phyloP scores from a whole-genome alignment of 1,284 basidiomycete genomes.

The Naganishia cerealis region DNA sequence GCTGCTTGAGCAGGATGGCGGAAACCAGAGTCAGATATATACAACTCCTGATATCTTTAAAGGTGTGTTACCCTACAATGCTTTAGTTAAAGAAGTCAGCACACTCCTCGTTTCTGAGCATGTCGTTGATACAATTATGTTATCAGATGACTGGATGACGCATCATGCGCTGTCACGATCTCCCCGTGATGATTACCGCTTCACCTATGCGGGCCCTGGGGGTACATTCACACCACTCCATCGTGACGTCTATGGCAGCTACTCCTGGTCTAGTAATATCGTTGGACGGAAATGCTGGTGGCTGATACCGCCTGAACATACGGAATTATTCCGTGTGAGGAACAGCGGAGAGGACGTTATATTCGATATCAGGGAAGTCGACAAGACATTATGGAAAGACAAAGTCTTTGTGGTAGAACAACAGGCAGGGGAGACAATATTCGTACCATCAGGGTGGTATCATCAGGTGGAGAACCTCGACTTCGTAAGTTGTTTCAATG shows the following conservation, averaged over 20 bases:
- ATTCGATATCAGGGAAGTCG: slow-evolving; percentile 51
- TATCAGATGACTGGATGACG: slow-evolving; percentile 60
- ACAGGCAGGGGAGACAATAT: slow-evolving; percentile 55
- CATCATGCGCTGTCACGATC: slow-evolving; percentile 30
- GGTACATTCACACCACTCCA: slow-evolving; percentile 57
- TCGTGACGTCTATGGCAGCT: slow-evolving; percentile 61
- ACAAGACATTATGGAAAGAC: slow-evolving; percentile 39
- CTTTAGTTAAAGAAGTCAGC: neutral
- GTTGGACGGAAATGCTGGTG: slow-evolving; percentile 60
- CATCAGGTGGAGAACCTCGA: slow-evolving; percentile 54
- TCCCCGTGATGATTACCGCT: slow-evolving; percentile 45
- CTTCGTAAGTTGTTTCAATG: slow-evolving; percentile 41
- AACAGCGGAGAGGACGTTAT: slow-evolving; percentile 40
- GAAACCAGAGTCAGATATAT: slow-evolving; percentile 53
- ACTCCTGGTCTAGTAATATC: slow-evolving; percentile 62
- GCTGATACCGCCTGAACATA: slow-evolving; percentile 57
- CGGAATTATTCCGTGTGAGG: slow-evolving; percentile 42
- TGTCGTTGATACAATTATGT: neutral
- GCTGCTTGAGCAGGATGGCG: slow-evolving; percentile 42
- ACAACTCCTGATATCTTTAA: slow-evolving; percentile 54
- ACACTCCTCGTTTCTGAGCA: neutral
- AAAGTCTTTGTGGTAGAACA: slow-evolving; percentile 45
- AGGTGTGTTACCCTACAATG: slow-evolving; percentile 39
- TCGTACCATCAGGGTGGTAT: slow-evolving; percentile 57
- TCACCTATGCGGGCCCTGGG: slow-evolving; percentile 55